Base-by-base conservation (phyloP, 441 rosid genomes). In the Euphorbia schlechtendalii region DNA sequence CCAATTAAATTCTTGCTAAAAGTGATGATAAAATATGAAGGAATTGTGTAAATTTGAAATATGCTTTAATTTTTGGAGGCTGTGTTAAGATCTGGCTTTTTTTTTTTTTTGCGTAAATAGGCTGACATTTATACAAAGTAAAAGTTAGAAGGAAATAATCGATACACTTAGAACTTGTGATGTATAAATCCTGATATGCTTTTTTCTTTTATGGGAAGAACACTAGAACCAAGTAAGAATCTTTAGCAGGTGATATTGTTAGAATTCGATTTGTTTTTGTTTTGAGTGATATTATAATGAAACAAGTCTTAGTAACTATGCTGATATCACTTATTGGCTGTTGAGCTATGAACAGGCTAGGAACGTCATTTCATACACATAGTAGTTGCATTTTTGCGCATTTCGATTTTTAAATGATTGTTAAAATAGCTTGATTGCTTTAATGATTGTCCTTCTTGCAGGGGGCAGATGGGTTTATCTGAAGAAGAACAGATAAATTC, bases 401-500 rank as follows among this genome's bases (percentile, higher is more conserved):
- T n/a, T n/a, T n/a, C n/a, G n/a, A n/a, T n/a, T n/a, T n/a, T n/a
- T n/a, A n/a, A n/a, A n/a, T 57, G 53, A 46, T 51, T 5, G 21
- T 14, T n/a, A n/a, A n/a, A n/a, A n/a, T n/a, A n/a, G n/a, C n/a
- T 27, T 27, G 30, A 4, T 27, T 25, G 48, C 6, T 38, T 30
- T 72, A 53, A 48, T 65, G 25, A 27, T 38, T 38, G 59, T 56
- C 72, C 64, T 67, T 74, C 59, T 59, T 72, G 56, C 78, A 91
- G 99, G 89, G 99, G 99, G 70, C 92, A 83, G 76, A 89, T 94
- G 98, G 96, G 96, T 80, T 78, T 89, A 56, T 77, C 86, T 24
- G 90, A 81, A 80, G 96, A 88, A 66, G 94, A 86, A 49, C 98
- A 91, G 77, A 76, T 81, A 79, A 81, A 72, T 72, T 73, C 68